phyloP scores from a whole-genome alignment of 768 basidiomycete species.

The Rhodosporidiobolus odoratus region DNA sequence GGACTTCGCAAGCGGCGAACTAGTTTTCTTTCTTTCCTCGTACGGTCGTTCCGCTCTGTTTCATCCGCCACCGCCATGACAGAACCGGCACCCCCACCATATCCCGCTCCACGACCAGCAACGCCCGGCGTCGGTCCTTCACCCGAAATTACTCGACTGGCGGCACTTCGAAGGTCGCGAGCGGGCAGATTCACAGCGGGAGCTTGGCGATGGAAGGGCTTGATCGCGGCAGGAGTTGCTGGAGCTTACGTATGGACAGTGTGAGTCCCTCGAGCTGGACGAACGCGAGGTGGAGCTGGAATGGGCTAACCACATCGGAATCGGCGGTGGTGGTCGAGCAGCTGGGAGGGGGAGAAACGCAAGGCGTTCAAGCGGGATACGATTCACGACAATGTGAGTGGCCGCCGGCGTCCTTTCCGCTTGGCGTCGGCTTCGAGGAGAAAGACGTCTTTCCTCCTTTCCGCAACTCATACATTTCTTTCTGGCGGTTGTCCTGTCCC shows the following conservation, averaged over 20 bases:
- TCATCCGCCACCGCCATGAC: too few species aligned
- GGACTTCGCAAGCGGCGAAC: too few species aligned
- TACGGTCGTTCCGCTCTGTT: background rate
- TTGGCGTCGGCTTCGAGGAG: background rate
- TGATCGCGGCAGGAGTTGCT: constrained; percentile 4
- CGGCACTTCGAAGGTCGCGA: background rate
- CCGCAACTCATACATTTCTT: background rate
- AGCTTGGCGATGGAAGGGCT: constrained; percentile 19
- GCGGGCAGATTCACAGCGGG: background rate
- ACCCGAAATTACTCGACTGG: background rate
- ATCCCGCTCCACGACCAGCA: constrained; percentile 7
- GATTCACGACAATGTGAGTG: constrained; percentile 18
- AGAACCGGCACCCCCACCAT: background rate
- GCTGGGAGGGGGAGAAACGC: constrained; percentile 9
- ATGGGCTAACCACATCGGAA: too few species aligned
- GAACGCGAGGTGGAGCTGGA: background rate
- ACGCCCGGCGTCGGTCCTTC: constrained; percentile 14
- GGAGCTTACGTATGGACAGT: background rate
- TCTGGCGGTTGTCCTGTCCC: background rate
- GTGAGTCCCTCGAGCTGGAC: background rate
- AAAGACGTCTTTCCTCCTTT: too few species aligned
- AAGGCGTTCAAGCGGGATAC: constrained; percentile 31
- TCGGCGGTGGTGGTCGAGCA: background rate
- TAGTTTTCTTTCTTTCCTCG: too few species aligned
- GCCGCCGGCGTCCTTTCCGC: background rate